Base-by-base conservation (phyloP, 2,329 filamentous ascomycete species). In the Dactylellina haptotyla region DNA sequence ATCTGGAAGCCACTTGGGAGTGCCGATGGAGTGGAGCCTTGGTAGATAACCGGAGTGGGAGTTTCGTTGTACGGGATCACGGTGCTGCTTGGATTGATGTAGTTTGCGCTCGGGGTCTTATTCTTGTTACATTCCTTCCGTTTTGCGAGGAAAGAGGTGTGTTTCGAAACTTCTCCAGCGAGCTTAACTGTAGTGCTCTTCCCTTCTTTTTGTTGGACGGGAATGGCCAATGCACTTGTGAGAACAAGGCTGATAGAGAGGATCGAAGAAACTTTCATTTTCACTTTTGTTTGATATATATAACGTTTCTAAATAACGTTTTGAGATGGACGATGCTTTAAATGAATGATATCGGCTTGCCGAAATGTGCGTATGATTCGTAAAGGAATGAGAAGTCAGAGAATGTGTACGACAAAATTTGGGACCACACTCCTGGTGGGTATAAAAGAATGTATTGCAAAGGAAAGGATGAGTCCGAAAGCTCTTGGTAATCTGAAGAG, bases 381-480 rank as follows among this genome's bases (percentile, higher is more conserved):
- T 28, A 57, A 43, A 20, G 59, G 20, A 32, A 10, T 45, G n/a
- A 20, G 28, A 54, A 56, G 1, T 23, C 9, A 26, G 14, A 28
- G 14, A 18, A 28, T 25, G 14, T 23, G 12, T 14, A 23, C 25
- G 18, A 48, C 10, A 18, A 20, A 53, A 12, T 30, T 14, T 23
- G 57, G 50, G 39, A 71, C 65, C 65, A 48, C 69, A 66, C 67
- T 51, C 69, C 69, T n/a, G 69, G 69, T 66, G 61, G 69, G 43
- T 61, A 57, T 56, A 23, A 57, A 57, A n/a, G 53, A 59, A 32
- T 53, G 28, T 46, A 2, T 61, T 34, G 14, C 12, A 54, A 48
- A 62, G 41, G 25, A 46, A 37, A 59, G 20, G 53, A 28, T 59
- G 53, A 39, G 39, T 48, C 23, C 30, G 30, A 62, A 66, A 53